Evolutionary conservation across 2,329 filamentous ascomycete species (phyloP).

Genomic region (Peltaster fructicola): DNA sequence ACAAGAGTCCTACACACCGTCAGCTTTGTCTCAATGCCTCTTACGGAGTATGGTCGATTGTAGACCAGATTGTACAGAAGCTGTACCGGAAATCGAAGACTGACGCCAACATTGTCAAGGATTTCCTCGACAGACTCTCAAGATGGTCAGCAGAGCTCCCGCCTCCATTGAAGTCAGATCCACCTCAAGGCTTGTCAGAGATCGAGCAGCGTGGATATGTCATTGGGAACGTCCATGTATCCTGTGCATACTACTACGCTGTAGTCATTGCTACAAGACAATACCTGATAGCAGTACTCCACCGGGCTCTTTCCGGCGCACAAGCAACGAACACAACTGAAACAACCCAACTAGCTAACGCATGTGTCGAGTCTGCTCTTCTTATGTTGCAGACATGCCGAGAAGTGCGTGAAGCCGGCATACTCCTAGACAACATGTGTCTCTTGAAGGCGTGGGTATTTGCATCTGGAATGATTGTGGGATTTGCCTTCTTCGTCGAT

Average conservation of each 20-base stretch:
- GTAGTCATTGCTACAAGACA: slow-evolving; percentile 40
- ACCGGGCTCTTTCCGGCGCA: slow-evolving; percentile 3
- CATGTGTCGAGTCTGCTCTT: slow-evolving; percentile 37
- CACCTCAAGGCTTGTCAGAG: slow-evolving; percentile 1
- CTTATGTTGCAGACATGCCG: slow-evolving; percentile 38
- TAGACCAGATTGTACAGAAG: slow-evolving; percentile 4
- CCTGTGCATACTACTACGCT: slow-evolving; percentile 41
- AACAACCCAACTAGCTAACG: slow-evolving; percentile 27
- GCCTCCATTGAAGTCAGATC: slow-evolving; percentile 1
- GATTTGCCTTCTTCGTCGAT: slow-evolving; percentile 38
- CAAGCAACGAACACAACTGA: slow-evolving; percentile 7
- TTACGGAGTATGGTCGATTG: slow-evolving; percentile 4
- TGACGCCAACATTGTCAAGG: slow-evolving; percentile 1
- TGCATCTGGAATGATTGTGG: slow-evolving; percentile 38
- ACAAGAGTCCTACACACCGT: no score
- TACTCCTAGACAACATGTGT: slow-evolving; percentile 38
- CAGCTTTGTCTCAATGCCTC: no score
- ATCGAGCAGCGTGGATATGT: no score
- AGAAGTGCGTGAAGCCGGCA: slow-evolving; percentile 27
- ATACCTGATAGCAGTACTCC: slow-evolving; percentile 34
- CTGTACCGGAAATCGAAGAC: slow-evolving; percentile 2
- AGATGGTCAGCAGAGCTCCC: slow-evolving; percentile 4
- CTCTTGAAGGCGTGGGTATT: slow-evolving; percentile 40
- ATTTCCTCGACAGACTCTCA: slow-evolving; percentile 5
- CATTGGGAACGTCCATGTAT: slow-evolving; percentile 29